These are phyloP conservation scores for Spathaspora boniae DNA, from an alignment of 805 yeast species.

Conservation along the genomic window DNA sequence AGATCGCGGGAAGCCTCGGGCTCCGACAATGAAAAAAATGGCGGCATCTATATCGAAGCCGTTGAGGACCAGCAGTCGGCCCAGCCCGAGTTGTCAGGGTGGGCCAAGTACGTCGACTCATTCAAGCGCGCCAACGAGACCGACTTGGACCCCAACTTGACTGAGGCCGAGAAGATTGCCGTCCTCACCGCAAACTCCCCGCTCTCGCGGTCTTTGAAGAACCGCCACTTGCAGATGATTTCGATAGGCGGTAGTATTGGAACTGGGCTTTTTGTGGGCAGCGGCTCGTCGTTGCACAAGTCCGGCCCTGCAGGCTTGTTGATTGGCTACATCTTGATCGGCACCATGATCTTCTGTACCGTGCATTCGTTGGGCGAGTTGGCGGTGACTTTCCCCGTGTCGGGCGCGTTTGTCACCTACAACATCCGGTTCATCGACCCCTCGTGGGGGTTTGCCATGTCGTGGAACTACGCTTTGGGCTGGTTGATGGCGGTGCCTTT, in stretches of 20 bases:
- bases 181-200: slow-evolving; percentile 46
- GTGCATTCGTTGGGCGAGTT: slow-evolving; percentile 59
- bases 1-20: slow-evolving; percentile 34
- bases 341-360: slow-evolving; percentile 53
- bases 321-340: slow-evolving; percentile 52
- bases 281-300: slow-evolving; percentile 56
- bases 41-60: slow-evolving; percentile 12
- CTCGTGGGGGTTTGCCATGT: slow-evolving; percentile 62
- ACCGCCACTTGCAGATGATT: slow-evolving; percentile 74
- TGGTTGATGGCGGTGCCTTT: slow-evolving; percentile 45
- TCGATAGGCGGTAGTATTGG: slow-evolving; percentile 84
- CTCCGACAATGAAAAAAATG: slow-evolving; percentile 34
- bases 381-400: slow-evolving; percentile 58
- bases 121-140: slow-evolving; percentile 30
- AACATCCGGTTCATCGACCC: slow-evolving; percentile 55
- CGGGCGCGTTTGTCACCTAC: slow-evolving; percentile 64
- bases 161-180: slow-evolving; percentile 25
- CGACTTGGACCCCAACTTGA: slow-evolving; percentile 31
- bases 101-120: slow-evolving; percentile 13
- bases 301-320: slow-evolving; percentile 73
- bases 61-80: slow-evolving; percentile 14
- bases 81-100: slow-evolving; percentile 19
- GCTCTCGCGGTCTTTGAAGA: slow-evolving; percentile 47
- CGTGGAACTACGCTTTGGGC: slow-evolving; percentile 35
- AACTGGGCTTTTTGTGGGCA: slow-evolving; percentile 76